Evolutionary conservation across 768 basidiomycete genomes (phyloP), one percentile per base, ranked within the genome.

Genomic region (Lentinus tigrinus): DNA sequence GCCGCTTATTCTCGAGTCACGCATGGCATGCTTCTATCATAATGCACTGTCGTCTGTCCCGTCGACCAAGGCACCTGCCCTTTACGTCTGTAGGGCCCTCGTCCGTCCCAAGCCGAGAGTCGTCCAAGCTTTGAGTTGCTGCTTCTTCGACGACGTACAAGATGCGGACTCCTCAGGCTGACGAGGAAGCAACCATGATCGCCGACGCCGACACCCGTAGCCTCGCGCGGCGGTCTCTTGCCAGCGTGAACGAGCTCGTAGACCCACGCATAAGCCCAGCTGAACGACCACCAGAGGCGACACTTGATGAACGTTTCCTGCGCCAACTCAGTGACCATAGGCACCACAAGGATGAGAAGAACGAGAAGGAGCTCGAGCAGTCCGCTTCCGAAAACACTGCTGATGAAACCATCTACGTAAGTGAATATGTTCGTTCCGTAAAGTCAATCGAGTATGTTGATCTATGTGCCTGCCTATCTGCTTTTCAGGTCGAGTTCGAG

Each of bases 201-300:
- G 58, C 40, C 17, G 27, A 46, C 26, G 36, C 13, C 21, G 47
- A 27, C 23, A 58, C 26, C 27, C n/a, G 40, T 27, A 54, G 56
- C 28, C 51, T 67, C 48, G 66, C 58, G 43, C 47, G 63, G 40
- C 54, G 57, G 17, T 52, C 52, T 16, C 52, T 59, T 10, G 53
- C 61, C 14, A 58, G 63, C 23, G 66, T 64, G 21, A 53, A 61
- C 9, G 65, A 78, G 49, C 66, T 71, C 5, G 70, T 78, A 43
- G 78, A 80, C 63, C 74, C 77, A 11, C 70, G 75, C 42, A 61
- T 78, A 31, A 69, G 67, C 51, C 54, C 73, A 5, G 60, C 66
- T 3, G 70, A 72, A 13, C 63, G 68, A 19, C 72, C 75, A 8
- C 64, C 63, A 47, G 67, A 69, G 38, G 69, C 71, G 1, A 65